Percentiles rank a stretch among this genome's conserved stretches.
Evolutionary conservation across 257 asterid species (phyloP).

Genomic region (Parsonsia alboflavescens): DNA sequence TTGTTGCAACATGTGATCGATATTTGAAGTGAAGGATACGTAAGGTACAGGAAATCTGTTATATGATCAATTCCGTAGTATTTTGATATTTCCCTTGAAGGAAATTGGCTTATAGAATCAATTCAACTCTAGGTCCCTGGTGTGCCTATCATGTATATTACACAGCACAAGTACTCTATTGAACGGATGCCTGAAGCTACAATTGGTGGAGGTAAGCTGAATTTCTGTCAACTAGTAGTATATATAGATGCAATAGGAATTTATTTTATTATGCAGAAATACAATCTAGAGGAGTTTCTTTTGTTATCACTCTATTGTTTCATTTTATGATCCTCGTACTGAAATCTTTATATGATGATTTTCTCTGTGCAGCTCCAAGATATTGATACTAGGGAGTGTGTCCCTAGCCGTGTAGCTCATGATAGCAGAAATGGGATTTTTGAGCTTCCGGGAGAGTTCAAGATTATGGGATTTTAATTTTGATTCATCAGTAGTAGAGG

Average conservation of each 20-base stretch:
- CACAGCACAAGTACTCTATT: slow-evolving; percentile 67
- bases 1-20: slow-evolving; percentile 97
- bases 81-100: neutral
- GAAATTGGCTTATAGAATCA: slow-evolving; percentile 10
- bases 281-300: neutral
- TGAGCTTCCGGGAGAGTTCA: neutral
- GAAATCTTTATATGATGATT: neutral
- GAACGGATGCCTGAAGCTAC: slow-evolving; percentile 96
- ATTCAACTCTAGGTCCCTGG: slow-evolving; percentile 67
- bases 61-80: neutral
- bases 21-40: slow-evolving; percentile 94
- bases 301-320: neutral
- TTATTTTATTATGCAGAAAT: neutral
- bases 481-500: too few relatives aligned
- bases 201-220: slow-evolving; percentile 73
- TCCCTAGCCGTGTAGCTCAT: neutral
- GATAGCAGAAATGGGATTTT: neutral
- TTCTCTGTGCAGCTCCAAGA: slow-evolving; percentile 70
- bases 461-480: neutral
- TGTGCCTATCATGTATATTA: slow-evolving; percentile 92
- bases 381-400: slow-evolving; percentile 16
- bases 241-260: neutral
- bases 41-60: slow-evolving; percentile 41
- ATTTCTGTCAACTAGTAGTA: neutral
- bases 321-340: neutral